Evolutionary conservation across 2,329 filamentous ascomycete genomes (phyloP).

Genomic region (Phialophora verrucosa): DNA sequence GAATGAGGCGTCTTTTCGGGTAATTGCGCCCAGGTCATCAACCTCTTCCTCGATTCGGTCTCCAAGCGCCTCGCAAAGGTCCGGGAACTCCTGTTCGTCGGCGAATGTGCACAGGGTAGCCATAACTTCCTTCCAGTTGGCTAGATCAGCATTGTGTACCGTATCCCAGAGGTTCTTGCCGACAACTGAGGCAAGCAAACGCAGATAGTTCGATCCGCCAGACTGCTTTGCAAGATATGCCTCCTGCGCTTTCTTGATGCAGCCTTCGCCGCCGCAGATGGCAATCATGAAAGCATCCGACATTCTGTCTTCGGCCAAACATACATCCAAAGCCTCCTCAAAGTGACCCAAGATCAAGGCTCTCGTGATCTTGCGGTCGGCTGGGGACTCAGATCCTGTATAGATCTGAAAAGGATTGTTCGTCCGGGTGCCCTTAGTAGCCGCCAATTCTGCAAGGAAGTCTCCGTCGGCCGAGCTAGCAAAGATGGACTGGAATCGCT

Average conservation of each 20-base stretch:
- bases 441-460: slow-evolving; percentile 82
- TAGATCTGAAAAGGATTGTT: slow-evolving; percentile 94
- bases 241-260: slow-evolving; percentile 91
- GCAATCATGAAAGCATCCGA: slow-evolving; percentile 98
- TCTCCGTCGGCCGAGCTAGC: slow-evolving; percentile 74
- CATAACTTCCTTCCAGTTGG: slow-evolving; percentile 97
- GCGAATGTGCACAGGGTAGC: slow-evolving; percentile 95
- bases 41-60: slow-evolving; percentile 81
- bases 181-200: slow-evolving; percentile 87
- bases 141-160: slow-evolving; percentile 91
- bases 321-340: slow-evolving; percentile 84
- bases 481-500: slow-evolving; percentile 78
- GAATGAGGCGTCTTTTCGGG: slow-evolving; percentile 88
- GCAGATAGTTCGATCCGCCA: slow-evolving; percentile 86
- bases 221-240: slow-evolving; percentile 85
- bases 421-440: slow-evolving; percentile 89
- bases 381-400: slow-evolving; percentile 77
- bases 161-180: slow-evolving; percentile 98
- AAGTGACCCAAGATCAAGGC: slow-evolving; percentile 91
- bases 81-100: slow-evolving; percentile 85
- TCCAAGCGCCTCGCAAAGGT: slow-evolving; percentile 92
- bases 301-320: slow-evolving; percentile 83
- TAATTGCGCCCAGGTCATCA: slow-evolving; percentile 58
- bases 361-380: slow-evolving; percentile 85
- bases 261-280: slow-evolving; percentile 90